Evolutionary conservation across 1,139 yeast species (phyloP).

Genomic region (Yamadazyma siamensis): DNA sequence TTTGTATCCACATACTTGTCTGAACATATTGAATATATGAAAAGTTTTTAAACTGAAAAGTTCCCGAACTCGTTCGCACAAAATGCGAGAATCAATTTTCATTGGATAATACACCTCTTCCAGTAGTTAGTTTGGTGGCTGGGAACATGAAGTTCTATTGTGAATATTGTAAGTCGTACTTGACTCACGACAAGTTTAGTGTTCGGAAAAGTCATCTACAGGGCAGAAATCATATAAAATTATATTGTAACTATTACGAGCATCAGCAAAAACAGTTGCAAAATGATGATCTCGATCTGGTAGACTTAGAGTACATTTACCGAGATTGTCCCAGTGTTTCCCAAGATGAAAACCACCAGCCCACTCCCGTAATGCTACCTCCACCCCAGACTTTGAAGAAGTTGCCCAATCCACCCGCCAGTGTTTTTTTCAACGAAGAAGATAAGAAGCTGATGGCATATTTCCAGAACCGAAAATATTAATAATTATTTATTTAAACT

Average conservation of each 20-base stretch:
- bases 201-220: slow-evolving; percentile 79
- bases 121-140: slow-evolving; percentile 1
- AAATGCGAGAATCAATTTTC: slow-evolving; percentile 4
- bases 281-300: slow-evolving; percentile 32
- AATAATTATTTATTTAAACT: slow-evolving; percentile 1
- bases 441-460: slow-evolving; percentile 9
- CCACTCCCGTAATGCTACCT: slow-evolving; percentile 23
- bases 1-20: slow-evolving; percentile 15
- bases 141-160: slow-evolving; percentile 58
- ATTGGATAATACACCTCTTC: slow-evolving; percentile 6
- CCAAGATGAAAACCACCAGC: slow-evolving; percentile 5
- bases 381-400: slow-evolving; percentile 32
- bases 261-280: slow-evolving; percentile 49
- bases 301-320: slow-evolving; percentile 36
- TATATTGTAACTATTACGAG: slow-evolving; percentile 77
- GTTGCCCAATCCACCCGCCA: slow-evolving; percentile 36
- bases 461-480: slow-evolving; percentile 2
- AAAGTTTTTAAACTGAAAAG: slow-evolving; percentile 6
- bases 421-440: slow-evolving; percentile 20
- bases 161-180: slow-evolving; percentile 80
- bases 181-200: slow-evolving; percentile 87
- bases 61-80: slow-evolving; percentile 12
- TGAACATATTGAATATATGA: slow-evolving; percentile 12
- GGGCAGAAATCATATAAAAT: slow-evolving; percentile 76
- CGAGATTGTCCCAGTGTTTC: slow-evolving; percentile 38